Evolutionary conservation across 495 filamentous ascomycete species (phyloP).

Genomic region (Hypoxylon lenormandii): DNA sequence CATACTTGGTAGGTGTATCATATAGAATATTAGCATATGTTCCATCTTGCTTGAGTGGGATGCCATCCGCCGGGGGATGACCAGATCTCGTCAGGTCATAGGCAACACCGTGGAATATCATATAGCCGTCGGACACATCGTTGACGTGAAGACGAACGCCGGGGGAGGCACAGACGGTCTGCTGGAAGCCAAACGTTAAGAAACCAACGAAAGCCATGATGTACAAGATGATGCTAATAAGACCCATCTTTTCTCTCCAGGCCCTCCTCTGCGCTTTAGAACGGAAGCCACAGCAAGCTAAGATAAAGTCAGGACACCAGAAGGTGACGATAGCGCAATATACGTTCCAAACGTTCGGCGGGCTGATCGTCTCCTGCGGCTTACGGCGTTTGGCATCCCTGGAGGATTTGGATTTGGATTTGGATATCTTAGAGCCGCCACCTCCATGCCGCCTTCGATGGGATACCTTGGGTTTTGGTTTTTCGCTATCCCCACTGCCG

Average conservation of each 20-base stretch:
- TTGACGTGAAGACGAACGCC: slow-evolving; percentile 81
- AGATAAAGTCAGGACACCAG: slow-evolving; percentile 87
- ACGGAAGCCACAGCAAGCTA: slow-evolving; percentile 88
- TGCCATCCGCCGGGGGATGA: slow-evolving; percentile 83
- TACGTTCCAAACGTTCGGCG: slow-evolving; percentile 91
- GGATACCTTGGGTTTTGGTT: slow-evolving; percentile 45
- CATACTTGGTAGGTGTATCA: slow-evolving; percentile 81
- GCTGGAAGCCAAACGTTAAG: slow-evolving; percentile 95
- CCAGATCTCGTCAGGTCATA: slow-evolving; percentile 79
- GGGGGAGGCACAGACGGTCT: slow-evolving; percentile 80
- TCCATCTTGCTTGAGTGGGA: slow-evolving; percentile 65
- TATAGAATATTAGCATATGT: slow-evolving; percentile 79
- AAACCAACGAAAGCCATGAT: slow-evolving; percentile 93
- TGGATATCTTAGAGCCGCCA: slow-evolving; percentile 52
- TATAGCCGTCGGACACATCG: slow-evolving; percentile 79
- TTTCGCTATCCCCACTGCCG: slow-evolving; percentile 54
- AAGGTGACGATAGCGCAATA: slow-evolving; percentile 96
- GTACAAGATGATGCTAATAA: slow-evolving; percentile 90
- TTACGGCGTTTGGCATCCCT: slow-evolving; percentile 72
- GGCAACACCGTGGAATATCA: slow-evolving; percentile 95
- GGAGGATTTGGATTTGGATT: slow-evolving; percentile 63
- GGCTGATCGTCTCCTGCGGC: slow-evolving; percentile 74
- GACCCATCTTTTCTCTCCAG: slow-evolving; percentile 98
- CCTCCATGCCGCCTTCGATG: slow-evolving; percentile 50
- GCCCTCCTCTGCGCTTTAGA: slow-evolving; percentile 88